Percentiles rank a stretch among this genome's conserved stretches.
Conservation (phyloP, 2,329 filamentous ascomycete species). For the Epichloe brachyelytri region DNA sequence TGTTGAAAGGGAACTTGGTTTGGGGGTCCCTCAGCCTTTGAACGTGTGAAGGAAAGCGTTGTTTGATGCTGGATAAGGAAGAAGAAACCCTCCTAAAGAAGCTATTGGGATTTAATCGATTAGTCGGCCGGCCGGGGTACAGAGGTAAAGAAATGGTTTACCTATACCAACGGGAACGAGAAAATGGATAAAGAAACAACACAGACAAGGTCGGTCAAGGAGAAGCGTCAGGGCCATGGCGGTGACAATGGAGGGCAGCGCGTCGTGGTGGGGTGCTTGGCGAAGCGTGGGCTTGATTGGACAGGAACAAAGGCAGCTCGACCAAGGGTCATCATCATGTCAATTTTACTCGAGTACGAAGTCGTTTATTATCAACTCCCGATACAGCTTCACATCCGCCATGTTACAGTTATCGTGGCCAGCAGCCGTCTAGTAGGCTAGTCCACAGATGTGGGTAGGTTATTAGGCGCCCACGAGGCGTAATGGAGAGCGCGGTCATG, state of each 20-base stretch:
- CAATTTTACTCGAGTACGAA: too few relatives aligned
- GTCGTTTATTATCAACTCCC: too few relatives aligned
- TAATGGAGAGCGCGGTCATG: too few relatives aligned
- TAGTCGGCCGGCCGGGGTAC: neutral
- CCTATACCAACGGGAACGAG: neutral
- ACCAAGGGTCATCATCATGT: too few relatives aligned
- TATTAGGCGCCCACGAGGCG: too few relatives aligned
- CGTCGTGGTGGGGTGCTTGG: slow-evolving; percentile 1
- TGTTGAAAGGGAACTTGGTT: slow-evolving; percentile 17
- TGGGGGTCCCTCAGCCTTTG: neutral
- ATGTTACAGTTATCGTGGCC: too few relatives aligned
- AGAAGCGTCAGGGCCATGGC: slow-evolving; percentile 10
- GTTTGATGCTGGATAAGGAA: neutral
- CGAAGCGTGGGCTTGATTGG: slow-evolving; percentile 5
- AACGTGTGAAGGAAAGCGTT: neutral
- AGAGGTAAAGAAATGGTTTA: neutral
- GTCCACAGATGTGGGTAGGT: too few relatives aligned
- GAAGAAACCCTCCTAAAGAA: neutral
- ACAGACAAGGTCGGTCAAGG: slow-evolving; percentile 6
- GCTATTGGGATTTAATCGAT: neutral
- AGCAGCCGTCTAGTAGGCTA: too few relatives aligned
- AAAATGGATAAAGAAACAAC: neutral
- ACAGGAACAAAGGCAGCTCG: neutral
- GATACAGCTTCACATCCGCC: too few relatives aligned
- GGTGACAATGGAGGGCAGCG: slow-evolving; percentile 22